phyloP scores from a whole-genome alignment of 1,284 basidiomycete genomes.

The Mycosarcoma maydis region DNA sequence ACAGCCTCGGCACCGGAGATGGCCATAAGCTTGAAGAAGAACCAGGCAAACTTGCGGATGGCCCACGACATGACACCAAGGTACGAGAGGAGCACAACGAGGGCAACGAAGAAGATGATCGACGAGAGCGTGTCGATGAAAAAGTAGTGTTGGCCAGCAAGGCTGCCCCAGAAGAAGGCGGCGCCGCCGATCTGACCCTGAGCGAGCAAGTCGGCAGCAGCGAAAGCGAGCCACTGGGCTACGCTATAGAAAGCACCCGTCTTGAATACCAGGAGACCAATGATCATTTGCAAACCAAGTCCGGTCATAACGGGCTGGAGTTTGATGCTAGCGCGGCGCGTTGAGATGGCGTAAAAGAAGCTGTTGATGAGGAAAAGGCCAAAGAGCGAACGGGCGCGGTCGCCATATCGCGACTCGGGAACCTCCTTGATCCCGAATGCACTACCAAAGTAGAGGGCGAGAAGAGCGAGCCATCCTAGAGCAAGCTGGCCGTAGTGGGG shows the following conservation, averaged over 20 bases:
- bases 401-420: constrained; percentile 45
- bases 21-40: constrained; percentile 86
- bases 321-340: constrained; percentile 51
- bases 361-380: constrained; percentile 59
- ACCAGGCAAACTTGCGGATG: constrained; percentile 75
- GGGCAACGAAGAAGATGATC: constrained; percentile 73
- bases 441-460: constrained; percentile 54
- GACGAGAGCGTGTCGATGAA: constrained; percentile 70
- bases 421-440: constrained; percentile 58
- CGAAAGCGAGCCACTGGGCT: constrained; percentile 58
- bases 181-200: constrained; percentile 59
- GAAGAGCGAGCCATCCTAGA: constrained; percentile 53
- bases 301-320: constrained; percentile 55
- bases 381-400: constrained; percentile 55
- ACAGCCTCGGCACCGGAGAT: constrained; percentile 83
- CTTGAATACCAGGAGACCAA: constrained; percentile 63
- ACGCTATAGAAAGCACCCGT: constrained; percentile 56
- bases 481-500: constrained; percentile 49
- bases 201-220: constrained; percentile 55
- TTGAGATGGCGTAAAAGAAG: constrained; percentile 48
- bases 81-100: constrained; percentile 74
- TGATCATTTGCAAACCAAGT: constrained; percentile 61
- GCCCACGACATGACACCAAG: constrained; percentile 57
- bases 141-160: constrained; percentile 51
- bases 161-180: constrained; percentile 58